Conservation (phyloP, 2,329 filamentous ascomycete species). For the Monilinia laxa region DNA sequence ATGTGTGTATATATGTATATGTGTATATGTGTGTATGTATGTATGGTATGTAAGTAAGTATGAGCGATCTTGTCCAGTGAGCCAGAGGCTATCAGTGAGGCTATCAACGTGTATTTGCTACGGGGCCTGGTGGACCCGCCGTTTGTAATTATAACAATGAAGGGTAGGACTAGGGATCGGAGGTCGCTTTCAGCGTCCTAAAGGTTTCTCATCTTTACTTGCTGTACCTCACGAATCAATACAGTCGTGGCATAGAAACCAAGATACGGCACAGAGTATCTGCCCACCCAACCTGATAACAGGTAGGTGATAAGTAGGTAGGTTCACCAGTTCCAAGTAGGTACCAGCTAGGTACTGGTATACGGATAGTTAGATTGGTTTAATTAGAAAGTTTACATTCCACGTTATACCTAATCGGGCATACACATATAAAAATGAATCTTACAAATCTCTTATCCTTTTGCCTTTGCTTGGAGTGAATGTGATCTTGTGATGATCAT, state of each 20-base stretch:
- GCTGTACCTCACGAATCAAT: too few relatives aligned
- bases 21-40: neutral
- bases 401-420: too few relatives aligned
- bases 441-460: too few relatives aligned
- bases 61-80: neutral
- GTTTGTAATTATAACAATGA: neutral
- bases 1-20: neutral
- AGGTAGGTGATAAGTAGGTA: too few relatives aligned
- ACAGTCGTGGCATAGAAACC: neutral
- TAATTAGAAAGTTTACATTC: too few relatives aligned
- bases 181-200: neutral
- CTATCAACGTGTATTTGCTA: neutral
- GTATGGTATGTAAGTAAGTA: neutral
- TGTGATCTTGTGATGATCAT: too few relatives aligned
- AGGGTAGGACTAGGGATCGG: neutral
- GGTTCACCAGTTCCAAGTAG: too few relatives aligned
- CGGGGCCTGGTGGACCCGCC: conserved; percentile 2
- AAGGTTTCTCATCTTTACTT: neutral
- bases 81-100: neutral
- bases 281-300: too few relatives aligned
- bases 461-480: too few relatives aligned
- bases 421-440: too few relatives aligned
- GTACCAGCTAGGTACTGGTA: too few relatives aligned
- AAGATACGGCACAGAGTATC: neutral
- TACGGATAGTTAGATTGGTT: too few relatives aligned